Conservation (phyloP, 495 filamentous ascomycete species). For the Tuber melanosporum region DNA sequence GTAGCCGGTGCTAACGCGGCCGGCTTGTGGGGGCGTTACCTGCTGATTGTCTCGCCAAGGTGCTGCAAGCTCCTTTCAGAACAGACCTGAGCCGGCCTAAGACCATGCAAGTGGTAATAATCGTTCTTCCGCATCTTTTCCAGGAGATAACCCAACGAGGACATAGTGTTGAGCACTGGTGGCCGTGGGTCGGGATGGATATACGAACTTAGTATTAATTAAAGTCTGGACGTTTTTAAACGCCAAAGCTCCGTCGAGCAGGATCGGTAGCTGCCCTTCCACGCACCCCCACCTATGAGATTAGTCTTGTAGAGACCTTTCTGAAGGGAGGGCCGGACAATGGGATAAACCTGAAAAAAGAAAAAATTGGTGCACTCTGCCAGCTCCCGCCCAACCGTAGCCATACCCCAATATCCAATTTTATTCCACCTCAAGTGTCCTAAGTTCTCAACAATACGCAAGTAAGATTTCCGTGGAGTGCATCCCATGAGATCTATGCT, state of each 20-base stretch:
- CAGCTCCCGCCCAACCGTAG: not conserved
- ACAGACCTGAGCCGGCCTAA: not conserved
- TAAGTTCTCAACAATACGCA: not conserved
- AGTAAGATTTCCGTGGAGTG: not conserved
- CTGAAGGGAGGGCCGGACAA: not conserved
- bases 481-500: not conserved
- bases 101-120: not conserved
- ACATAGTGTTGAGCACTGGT: not conserved
- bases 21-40: not conserved
- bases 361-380: no score
- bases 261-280: not conserved
- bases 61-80: not conserved
- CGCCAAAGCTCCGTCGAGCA: not conserved
- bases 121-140: not conserved
- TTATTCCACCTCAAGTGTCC: not conserved
- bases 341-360: not conserved
- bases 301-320: not conserved
- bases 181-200: not conserved
- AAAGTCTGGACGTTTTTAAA: not conserved
- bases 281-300: not conserved
- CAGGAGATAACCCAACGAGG: not conserved
- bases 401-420: not conserved
- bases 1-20: no score
- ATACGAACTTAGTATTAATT: not conserved
- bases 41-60: not conserved